Conservation (phyloP, 805 yeast genomes). For the Lachancea mirantina region DNA sequence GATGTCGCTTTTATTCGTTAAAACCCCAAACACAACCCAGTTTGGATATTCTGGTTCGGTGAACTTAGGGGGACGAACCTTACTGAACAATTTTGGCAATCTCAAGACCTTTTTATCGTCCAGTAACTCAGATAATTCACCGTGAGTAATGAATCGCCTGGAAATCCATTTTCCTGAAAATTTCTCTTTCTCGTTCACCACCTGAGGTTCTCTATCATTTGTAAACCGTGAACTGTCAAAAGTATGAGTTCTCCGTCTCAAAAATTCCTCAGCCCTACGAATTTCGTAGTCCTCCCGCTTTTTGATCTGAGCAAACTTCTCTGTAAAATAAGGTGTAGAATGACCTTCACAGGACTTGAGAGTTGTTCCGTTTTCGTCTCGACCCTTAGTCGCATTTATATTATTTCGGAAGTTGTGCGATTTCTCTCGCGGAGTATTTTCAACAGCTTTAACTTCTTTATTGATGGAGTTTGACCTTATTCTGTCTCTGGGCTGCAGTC, state of each 20-base stretch:
- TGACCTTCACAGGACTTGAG: slow-evolving; percentile 6
- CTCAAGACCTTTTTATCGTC: slow-evolving; percentile 48
- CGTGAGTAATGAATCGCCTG: slow-evolving; percentile 40
- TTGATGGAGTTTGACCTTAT: slow-evolving; percentile 15
- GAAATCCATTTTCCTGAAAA: slow-evolving; percentile 39
- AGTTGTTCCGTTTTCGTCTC: slow-evolving; percentile 5
- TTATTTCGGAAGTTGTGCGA: slow-evolving; percentile 7
- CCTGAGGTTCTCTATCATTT: slow-evolving; percentile 22
- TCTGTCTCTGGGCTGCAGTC: slow-evolving; percentile 17
- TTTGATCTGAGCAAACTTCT: slow-evolving; percentile 25
- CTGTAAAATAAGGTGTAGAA: slow-evolving; percentile 30
- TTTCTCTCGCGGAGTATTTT: slow-evolving; percentile 29
- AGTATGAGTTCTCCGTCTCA: slow-evolving; percentile 34
- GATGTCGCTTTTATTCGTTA: slow-evolving; percentile 50
- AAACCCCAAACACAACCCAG: slow-evolving; percentile 73
- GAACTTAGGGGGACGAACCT: slow-evolving; percentile 62
- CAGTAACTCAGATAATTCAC: slow-evolving; percentile 34
- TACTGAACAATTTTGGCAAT: slow-evolving; percentile 53
- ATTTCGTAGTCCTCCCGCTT: slow-evolving; percentile 20
- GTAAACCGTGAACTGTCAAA: slow-evolving; percentile 27
- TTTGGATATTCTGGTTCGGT: slow-evolving; percentile 63
- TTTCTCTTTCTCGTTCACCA: slow-evolving; percentile 39
- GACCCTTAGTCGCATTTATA: slow-evolving; percentile 11
- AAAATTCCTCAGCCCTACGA: slow-evolving; percentile 20
- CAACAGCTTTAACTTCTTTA: slow-evolving; percentile 16